Percentiles rank a stretch among this genome's conserved stretches.
These are phyloP conservation scores for Euphorbia tirucalli DNA, from an alignment of 345 rosid genomes.

Conservation along the genomic window DNA sequence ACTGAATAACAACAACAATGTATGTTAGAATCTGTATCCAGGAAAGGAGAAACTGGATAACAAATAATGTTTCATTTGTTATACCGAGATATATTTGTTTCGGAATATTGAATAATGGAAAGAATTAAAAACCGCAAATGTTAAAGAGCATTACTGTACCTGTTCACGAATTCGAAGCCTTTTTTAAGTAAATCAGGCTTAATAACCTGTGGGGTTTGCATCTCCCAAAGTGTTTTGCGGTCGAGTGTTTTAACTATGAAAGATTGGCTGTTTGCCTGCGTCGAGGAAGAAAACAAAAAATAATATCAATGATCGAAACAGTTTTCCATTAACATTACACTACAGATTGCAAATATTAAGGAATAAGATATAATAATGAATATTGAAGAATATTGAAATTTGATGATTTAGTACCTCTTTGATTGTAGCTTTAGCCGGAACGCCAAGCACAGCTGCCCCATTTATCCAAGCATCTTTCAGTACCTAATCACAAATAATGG, in stretches of 20 bases:
- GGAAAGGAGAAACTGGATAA: too few relatives aligned
- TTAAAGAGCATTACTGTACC: conserved; percentile 38
- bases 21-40: too few relatives aligned
- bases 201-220: conserved; percentile 99
- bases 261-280: conserved; percentile 70
- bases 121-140: neutral
- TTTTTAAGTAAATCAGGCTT: conserved; percentile 68
- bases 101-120: too few relatives aligned
- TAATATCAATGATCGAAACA: too few relatives aligned
- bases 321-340: too few relatives aligned
- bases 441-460: conserved; percentile 98
- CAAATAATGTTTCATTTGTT: too few relatives aligned
- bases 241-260: conserved; percentile 85
- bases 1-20: conserved; percentile 31
- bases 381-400: too few relatives aligned
- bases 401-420: conserved; percentile 73
- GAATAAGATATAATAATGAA: too few relatives aligned
- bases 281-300: neutral
- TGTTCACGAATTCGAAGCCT: conserved; percentile 86
- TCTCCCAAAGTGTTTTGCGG: conserved; percentile 92
- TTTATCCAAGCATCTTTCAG: conserved; percentile 61
- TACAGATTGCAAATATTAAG: neutral
- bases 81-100: too few relatives aligned
- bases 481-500: conserved; percentile 51
- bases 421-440: conserved; percentile 92